Percentiles rank a stretch among this genome's conserved stretches.
phyloP scores from a whole-genome alignment of 2,329 filamentous ascomycete species.

The Elsinoe perseae region DNA sequence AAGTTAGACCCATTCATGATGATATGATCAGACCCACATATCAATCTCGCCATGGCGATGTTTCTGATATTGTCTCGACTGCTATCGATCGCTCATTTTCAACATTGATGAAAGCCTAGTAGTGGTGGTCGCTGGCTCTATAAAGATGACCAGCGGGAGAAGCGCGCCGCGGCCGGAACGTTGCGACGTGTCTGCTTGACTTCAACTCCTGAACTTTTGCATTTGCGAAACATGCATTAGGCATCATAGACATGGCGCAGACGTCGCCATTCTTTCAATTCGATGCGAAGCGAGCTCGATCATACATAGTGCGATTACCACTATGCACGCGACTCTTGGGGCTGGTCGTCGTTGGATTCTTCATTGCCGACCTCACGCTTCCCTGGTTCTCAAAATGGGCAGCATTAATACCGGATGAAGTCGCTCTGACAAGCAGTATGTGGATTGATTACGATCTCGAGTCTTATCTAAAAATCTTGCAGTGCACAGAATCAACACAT shows the following conservation, averaged over 20 bases:
- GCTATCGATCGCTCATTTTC: not conserved
- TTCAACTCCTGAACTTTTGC: not conserved
- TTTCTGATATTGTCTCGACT: not conserved
- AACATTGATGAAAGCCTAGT: not conserved
- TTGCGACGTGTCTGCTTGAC: constrained; percentile 11
- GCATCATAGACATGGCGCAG: constrained; percentile 34
- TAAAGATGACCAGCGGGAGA: not conserved
- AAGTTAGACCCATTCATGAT: not conserved
- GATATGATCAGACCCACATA: not conserved
- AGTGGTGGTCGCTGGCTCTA: not conserved
- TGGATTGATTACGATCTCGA: constrained; percentile 21
- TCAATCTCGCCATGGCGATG: constrained; percentile 12
- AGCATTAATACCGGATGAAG: constrained; percentile 66
- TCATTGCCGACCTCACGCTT: constrained; percentile 60
- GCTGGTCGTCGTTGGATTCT: constrained; percentile 58
- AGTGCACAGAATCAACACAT: constrained; percentile 94
- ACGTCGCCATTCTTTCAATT: constrained; percentile 47
- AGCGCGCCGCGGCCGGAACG: constrained; percentile 2
- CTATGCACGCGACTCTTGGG: constrained; percentile 72
- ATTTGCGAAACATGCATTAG: constrained; percentile 8
- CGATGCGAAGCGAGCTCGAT: constrained; percentile 65
- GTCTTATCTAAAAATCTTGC: constrained; percentile 15
- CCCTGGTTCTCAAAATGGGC: constrained; percentile 73
- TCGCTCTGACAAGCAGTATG: constrained; percentile 64
- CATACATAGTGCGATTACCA: constrained; percentile 77